These are phyloP conservation scores for Mortierella claussenii DNA, from an alignment of 192 early-diverging fungal species.

Conservation along the genomic window DNA sequence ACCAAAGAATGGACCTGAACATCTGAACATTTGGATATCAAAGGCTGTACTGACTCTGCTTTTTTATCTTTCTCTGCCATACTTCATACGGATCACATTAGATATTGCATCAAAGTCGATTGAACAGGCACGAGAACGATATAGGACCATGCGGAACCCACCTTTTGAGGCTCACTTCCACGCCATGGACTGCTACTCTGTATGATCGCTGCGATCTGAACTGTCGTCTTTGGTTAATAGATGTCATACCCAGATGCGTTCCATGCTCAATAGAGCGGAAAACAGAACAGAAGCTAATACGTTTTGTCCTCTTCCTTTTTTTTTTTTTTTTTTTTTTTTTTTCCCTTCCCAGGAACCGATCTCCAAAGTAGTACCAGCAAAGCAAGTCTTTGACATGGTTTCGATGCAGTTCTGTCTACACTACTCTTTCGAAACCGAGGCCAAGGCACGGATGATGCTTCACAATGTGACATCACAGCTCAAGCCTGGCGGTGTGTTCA, in stretches of 20 bases:
- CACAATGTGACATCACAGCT: slow-evolving; percentile 80
- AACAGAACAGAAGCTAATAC: too few relatives aligned
- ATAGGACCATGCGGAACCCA: slow-evolving; percentile 59
- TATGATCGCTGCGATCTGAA: too few relatives aligned
- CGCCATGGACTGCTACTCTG: slow-evolving; percentile 89
- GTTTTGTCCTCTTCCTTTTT: slow-evolving; percentile 2
- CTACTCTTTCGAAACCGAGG: slow-evolving; percentile 92
- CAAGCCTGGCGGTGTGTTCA: slow-evolving; percentile 80
- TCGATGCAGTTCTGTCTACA: slow-evolving; percentile 97
- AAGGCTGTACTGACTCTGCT: too few relatives aligned
- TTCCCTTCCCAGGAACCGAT: slow-evolving; percentile 57
- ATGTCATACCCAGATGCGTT: too few relatives aligned
- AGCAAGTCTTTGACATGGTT: slow-evolving; percentile 82
- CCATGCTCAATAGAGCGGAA: too few relatives aligned
- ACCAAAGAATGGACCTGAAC: too few relatives aligned
- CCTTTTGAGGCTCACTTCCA: slow-evolving; percentile 82
- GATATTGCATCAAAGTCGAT: slow-evolving; percentile 93
- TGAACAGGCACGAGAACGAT: slow-evolving; percentile 81
- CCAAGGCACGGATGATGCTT: slow-evolving; percentile 83
- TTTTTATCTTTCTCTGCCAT: neutral
- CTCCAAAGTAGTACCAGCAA: slow-evolving; percentile 61
- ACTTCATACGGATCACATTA: too few relatives aligned
- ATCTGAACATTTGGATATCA: too few relatives aligned
- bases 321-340: slow-evolving; percentile 5
- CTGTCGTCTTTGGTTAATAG: too few relatives aligned